Conservation (phyloP, 2,329 filamentous ascomycete genomes). For the Colletotrichum paranaense region DNA sequence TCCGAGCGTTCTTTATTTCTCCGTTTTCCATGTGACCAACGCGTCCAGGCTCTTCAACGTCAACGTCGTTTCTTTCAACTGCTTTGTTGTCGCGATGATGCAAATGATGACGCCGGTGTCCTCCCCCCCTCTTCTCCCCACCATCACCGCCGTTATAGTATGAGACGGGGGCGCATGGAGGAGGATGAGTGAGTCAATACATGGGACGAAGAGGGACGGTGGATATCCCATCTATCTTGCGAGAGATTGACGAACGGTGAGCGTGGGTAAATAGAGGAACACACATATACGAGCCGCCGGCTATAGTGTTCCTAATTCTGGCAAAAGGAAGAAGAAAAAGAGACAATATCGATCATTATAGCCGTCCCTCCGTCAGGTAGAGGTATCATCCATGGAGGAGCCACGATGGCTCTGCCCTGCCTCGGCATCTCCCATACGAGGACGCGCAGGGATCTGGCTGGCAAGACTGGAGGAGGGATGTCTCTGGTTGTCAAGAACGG, state of each 20-base stretch:
- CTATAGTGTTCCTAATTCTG: slow-evolving; percentile 20
- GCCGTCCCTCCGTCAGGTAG: slow-evolving; percentile 11
- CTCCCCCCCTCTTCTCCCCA: neutral
- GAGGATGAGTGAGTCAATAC: neutral
- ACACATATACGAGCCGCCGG: slow-evolving; percentile 1
- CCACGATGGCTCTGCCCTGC: slow-evolving; percentile 10
- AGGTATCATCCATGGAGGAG: slow-evolving; percentile 24
- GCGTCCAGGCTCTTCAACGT: neutral
- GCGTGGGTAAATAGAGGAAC: neutral
- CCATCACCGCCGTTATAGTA: neutral
- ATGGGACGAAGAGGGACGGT: slow-evolving; percentile 28
- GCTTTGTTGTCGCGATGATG: slow-evolving; percentile 1
- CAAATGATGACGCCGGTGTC: slow-evolving; percentile 15
- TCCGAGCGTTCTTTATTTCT: slow-evolving; percentile 10
- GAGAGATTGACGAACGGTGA: slow-evolving; percentile 20
- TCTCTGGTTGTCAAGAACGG: slow-evolving; percentile 10
- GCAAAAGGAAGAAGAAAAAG: neutral
- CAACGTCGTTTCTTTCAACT: neutral
- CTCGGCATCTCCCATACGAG: slow-evolving; percentile 30
- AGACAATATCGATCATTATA: slow-evolving; percentile 16
- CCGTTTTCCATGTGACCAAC: neutral
- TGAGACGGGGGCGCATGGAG: neutral
- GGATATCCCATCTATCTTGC: slow-evolving; percentile 1
- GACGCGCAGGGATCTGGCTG: neutral
- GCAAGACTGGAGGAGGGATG: slow-evolving; percentile 13